Conservation (phyloP, 148 eudicot species). For the Fagopyrum esculentum region DNA sequence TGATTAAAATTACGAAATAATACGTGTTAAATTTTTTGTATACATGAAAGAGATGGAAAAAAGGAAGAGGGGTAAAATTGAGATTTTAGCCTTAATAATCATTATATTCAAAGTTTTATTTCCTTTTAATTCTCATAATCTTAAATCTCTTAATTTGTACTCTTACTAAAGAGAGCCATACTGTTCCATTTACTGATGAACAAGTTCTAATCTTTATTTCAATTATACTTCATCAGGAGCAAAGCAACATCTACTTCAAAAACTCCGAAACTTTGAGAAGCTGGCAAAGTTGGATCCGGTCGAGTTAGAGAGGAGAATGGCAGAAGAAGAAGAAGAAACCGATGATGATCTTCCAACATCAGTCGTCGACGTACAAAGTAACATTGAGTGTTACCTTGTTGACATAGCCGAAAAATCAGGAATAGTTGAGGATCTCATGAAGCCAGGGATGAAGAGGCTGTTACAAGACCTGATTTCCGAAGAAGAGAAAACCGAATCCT, state of each 20-base stretch:
- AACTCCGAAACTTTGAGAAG: slow-evolving; percentile 66
- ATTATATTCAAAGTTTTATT: no score
- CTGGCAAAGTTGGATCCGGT: slow-evolving; percentile 68
- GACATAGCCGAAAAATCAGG: slow-evolving; percentile 5
- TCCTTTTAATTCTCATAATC: no score
- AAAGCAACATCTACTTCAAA: slow-evolving; percentile 52
- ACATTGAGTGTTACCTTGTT: background rate
- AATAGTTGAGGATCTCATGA: background rate
- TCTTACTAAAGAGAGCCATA: no score
- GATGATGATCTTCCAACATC: slow-evolving; percentile 14
- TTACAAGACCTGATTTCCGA: slow-evolving; percentile 53
- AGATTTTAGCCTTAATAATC: no score
- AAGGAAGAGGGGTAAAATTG: no score
- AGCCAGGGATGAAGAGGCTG: slow-evolving; percentile 44
- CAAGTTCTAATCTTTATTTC: no score
- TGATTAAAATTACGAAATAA: no score
- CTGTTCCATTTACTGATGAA: no score
- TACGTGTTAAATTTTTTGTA: no score
- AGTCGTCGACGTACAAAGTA: background rate
- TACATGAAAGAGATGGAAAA: no score
- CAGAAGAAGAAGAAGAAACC: slow-evolving; percentile 35
- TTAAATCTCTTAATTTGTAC: no score
- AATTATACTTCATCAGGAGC: slow-evolving; percentile 36
- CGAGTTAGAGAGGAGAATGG: slow-evolving; percentile 67
- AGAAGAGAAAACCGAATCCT: slow-evolving; percentile 22